Percentiles rank a stretch among this genome's conserved stretches.
Evolutionary conservation across 2,329 filamentous ascomycete genomes (phyloP).

Genomic region (Beauveria brongniartii): DNA sequence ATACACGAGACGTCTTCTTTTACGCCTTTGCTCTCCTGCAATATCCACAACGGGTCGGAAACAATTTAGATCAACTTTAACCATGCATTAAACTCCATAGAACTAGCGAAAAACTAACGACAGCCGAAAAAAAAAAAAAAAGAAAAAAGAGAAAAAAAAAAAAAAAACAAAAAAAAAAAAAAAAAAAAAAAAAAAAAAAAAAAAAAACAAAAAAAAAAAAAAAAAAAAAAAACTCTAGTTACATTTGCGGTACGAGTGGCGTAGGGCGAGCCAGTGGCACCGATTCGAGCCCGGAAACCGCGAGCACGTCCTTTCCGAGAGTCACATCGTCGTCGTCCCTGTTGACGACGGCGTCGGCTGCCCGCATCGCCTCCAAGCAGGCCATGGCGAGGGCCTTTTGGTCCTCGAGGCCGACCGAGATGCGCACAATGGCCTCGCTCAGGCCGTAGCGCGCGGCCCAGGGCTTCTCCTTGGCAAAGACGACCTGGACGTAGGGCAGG

Average conservation of each 20-base stretch:
- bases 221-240: neutral
- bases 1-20: too few species aligned
- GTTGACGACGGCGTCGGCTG: neutral
- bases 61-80: neutral
- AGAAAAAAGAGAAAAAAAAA: too few species aligned
- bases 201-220: fast-evolving
- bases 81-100: neutral
- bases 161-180: neutral
- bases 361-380: neutral
- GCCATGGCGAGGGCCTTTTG: conserved; percentile 26
- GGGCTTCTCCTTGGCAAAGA: conserved; percentile 30
- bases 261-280: neutral
- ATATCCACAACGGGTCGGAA: neutral
- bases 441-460: conserved; percentile 32
- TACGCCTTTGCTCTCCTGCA: too few species aligned
- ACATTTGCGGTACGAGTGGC: neutral
- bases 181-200: neutral
- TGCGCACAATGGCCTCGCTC: conserved; percentile 33
- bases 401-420: conserved; percentile 40
- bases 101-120: neutral
- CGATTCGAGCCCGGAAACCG: neutral
- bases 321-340: neutral
- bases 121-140: neutral
- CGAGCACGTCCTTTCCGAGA: neutral
- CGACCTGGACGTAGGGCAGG: conserved; percentile 38